A percentile compares a stretch with the other conserved stretches of the same genome.
Conservation (phyloP, 441 rosid species). For the Cnidoscolus chayamansa region DNA sequence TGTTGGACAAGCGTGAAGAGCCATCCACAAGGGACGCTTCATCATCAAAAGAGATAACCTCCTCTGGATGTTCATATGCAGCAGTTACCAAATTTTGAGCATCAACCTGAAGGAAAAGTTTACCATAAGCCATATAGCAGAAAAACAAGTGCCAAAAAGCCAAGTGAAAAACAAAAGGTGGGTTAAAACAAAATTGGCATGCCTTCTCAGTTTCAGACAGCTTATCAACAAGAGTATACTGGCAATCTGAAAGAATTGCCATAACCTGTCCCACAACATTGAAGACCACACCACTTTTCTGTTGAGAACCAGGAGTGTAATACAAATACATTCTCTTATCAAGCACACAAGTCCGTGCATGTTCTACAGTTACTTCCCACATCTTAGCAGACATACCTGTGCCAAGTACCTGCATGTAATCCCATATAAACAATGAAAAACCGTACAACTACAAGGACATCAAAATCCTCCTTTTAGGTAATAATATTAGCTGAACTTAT, state of each 20-base stretch:
- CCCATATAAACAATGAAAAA: constrained; percentile 14
- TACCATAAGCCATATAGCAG: constrained; percentile 12
- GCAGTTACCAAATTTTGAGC: constrained; percentile 58
- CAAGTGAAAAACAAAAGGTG: background rate
- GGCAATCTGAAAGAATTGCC: constrained; percentile 67
- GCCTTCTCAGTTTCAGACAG: constrained; percentile 83
- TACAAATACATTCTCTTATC: constrained; percentile 64
- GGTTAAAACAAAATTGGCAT: constrained; percentile 23
- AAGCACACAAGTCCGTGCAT: constrained; percentile 75
- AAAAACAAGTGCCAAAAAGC: constrained; percentile 11
- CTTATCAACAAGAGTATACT: constrained; percentile 55
- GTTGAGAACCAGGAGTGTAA: constrained; percentile 50
- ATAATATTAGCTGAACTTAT: constrained; percentile 1
- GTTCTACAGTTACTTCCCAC: constrained; percentile 94
- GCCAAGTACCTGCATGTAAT: constrained; percentile 74
- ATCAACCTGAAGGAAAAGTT: constrained; percentile 48
- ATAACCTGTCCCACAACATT: constrained; percentile 81
- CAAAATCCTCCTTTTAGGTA: constrained; percentile 17
- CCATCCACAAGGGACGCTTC: constrained; percentile 47
- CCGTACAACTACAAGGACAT: background rate
- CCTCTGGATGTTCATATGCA: constrained; percentile 62
- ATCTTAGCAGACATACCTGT: constrained; percentile 97
- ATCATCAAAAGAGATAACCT: constrained; percentile 60
- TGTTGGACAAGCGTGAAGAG: constrained; percentile 37
- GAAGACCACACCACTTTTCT: constrained; percentile 76